Evolutionary conservation across 495 filamentous ascomycete genomes (phyloP).

Genomic region (Hamigera avellanea): DNA sequence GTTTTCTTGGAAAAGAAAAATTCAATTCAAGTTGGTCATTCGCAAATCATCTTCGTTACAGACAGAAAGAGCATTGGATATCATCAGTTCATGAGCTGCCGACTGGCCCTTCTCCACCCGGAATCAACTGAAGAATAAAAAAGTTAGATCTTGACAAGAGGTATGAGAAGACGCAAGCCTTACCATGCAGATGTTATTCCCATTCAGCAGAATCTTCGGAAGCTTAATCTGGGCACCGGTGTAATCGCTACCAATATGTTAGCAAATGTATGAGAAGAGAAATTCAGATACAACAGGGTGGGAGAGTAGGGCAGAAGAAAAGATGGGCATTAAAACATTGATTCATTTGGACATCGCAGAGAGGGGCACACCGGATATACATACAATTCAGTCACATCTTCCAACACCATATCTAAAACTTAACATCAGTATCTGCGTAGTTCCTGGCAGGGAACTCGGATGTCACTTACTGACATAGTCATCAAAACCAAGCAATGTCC

Average conservation of each 20-base stretch:
- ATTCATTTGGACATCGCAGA: no score
- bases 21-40: no score
- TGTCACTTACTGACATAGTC: slow-evolving; percentile 93
- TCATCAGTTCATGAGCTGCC: slow-evolving; percentile 17
- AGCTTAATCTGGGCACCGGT: slow-evolving; percentile 75
- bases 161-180: slow-evolving; percentile 1
- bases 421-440: slow-evolving; percentile 7
- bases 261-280: slow-evolving; percentile 5
- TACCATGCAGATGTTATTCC: slow-evolving; percentile 99
- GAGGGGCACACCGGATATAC: slow-evolving; percentile 11
- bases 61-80: no score
- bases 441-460: slow-evolving; percentile 1
- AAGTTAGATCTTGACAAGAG: neutral
- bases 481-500: slow-evolving; percentile 88
- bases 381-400: slow-evolving; percentile 96
- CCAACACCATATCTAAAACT: slow-evolving; percentile 85
- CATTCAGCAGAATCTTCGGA: slow-evolving; percentile 90
- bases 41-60: no score
- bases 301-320: neutral
- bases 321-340: no score
- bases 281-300: neutral
- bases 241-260: slow-evolving; percentile 61
- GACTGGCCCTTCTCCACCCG: slow-evolving; percentile 69
- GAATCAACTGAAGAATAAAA: slow-evolving; percentile 53
- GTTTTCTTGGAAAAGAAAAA: no score